phyloP scores from a whole-genome alignment of 352 stramenopile genomes.

The Pythium inflatum region DNA sequence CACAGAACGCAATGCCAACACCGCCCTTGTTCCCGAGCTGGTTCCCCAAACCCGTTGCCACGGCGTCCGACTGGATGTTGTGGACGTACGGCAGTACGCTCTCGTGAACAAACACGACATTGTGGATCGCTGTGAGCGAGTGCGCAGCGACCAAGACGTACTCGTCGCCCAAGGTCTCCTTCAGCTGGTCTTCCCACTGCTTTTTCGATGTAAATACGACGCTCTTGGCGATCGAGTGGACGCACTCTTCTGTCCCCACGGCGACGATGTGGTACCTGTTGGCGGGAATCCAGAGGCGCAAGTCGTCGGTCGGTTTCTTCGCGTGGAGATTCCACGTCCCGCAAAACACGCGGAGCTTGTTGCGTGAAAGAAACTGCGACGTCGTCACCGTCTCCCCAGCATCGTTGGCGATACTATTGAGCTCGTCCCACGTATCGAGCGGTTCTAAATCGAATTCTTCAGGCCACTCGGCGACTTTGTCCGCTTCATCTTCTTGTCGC shows the following conservation, averaged over 20 bases:
- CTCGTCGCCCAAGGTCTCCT: slow-evolving; percentile 61
- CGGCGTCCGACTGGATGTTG: slow-evolving; percentile 88
- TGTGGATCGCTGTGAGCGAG: slow-evolving; percentile 93
- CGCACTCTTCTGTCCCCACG: slow-evolving; percentile 94
- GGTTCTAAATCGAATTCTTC: slow-evolving; percentile 56
- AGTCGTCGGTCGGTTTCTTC: slow-evolving; percentile 62
- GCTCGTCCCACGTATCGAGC: slow-evolving; percentile 54
- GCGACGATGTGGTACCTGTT: slow-evolving; percentile 89
- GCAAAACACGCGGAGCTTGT: slow-evolving; percentile 74
- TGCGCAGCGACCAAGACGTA: slow-evolving; percentile 92
- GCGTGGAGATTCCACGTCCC: slow-evolving; percentile 88
- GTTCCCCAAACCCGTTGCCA: slow-evolving; percentile 94
- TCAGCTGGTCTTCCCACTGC: slow-evolving; percentile 77
- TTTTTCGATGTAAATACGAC: slow-evolving; percentile 93
- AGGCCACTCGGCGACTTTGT: slow-evolving; percentile 47
- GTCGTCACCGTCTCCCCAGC: slow-evolving; percentile 41
- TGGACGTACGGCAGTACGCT: slow-evolving; percentile 81
- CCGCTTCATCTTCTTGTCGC: slow-evolving; percentile 3
- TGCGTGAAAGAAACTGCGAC: slow-evolving; percentile 42
- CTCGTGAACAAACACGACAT: slow-evolving; percentile 92
- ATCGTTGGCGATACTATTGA: slow-evolving; percentile 37
- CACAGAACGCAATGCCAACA: slow-evolving; percentile 88
- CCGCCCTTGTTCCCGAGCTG: slow-evolving; percentile 96
- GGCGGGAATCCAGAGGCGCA: slow-evolving; percentile 70
- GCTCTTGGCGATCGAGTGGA: slow-evolving; percentile 90